phyloP scores from a whole-genome alignment of 2,329 filamentous ascomycete species.

The Curvularia hawaiiensis region DNA sequence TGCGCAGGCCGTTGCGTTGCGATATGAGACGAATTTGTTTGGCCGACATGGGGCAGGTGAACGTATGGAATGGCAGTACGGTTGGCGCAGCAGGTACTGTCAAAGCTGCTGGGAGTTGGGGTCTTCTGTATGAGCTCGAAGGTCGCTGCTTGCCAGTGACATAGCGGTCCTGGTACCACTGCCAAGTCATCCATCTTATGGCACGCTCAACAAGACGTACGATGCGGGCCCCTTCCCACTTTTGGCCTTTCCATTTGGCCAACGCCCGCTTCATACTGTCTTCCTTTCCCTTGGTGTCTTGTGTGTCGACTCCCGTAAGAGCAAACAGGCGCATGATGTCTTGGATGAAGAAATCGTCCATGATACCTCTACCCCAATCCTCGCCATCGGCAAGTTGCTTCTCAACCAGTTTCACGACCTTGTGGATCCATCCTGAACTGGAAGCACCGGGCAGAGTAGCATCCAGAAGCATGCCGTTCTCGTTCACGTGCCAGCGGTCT shows the following conservation, averaged over 20 bases:
- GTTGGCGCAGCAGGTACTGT: conserved; percentile 88
- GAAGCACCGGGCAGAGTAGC: conserved; percentile 64
- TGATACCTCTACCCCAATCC: conserved; percentile 76
- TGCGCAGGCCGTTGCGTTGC: conserved; percentile 89
- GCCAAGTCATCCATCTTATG: conserved; percentile 76
- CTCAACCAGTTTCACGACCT: conserved; percentile 87
- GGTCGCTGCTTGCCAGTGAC: conserved; percentile 63
- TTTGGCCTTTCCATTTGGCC: conserved; percentile 68
- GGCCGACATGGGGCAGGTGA: conserved; percentile 90
- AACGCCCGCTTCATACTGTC: conserved; percentile 46
- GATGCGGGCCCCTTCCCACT: conserved; percentile 87
- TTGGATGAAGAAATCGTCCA: conserved; percentile 55
- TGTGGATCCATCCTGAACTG: conserved; percentile 81
- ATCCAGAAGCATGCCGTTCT: conserved; percentile 80
- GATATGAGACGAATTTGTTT: conserved; percentile 93
- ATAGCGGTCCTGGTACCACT: conserved; percentile 87
- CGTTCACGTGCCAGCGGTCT: conserved; percentile 93
- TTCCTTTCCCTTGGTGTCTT: conserved; percentile 44
- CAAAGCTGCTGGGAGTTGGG: conserved; percentile 73
- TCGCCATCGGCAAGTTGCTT: conserved; percentile 88
- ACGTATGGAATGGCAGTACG: conserved; percentile 95
- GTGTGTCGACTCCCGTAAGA: conserved; percentile 40
- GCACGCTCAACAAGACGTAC: conserved; percentile 84
- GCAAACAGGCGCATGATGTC: conserved; percentile 54
- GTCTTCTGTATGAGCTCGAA: conserved; percentile 68